These are phyloP conservation scores for Vitellaria paradoxa DNA, from an alignment of 179 eudicot genomes.

Conservation along the genomic window DNA sequence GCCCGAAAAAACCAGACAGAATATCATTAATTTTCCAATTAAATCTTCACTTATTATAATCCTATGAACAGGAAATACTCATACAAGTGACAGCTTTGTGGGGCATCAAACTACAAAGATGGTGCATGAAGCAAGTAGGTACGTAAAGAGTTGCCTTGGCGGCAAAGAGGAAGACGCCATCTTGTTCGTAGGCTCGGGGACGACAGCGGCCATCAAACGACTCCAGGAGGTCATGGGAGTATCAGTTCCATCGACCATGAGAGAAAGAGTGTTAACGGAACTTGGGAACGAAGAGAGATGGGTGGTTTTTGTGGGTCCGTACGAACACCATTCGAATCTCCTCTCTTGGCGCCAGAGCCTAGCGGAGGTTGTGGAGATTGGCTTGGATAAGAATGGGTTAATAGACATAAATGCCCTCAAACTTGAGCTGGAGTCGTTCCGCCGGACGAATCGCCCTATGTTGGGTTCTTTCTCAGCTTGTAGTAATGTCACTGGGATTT, in stretches of 20 bases:
- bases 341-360: constrained; percentile 86
- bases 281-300: constrained; percentile 50
- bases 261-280: constrained; percentile 27
- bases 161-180: constrained; percentile 53
- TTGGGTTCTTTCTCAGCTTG: constrained; percentile 86
- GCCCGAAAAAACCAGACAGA: too few relatives aligned
- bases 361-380: constrained; percentile 75
- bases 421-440: constrained; percentile 32
- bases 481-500: constrained; percentile 77
- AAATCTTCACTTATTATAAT: too few relatives aligned
- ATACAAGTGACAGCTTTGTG: constrained; percentile 70
- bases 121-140: constrained; percentile 50
- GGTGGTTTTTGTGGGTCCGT: constrained; percentile 87
- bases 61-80: constrained; percentile 60
- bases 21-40: too few relatives aligned
- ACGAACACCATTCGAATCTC: constrained; percentile 85
- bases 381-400: constrained; percentile 38
- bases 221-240: constrained; percentile 84
- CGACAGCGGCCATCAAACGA: constrained; percentile 72
- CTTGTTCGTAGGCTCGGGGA: constrained; percentile 69
- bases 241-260: constrained; percentile 41
- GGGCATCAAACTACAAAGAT: constrained; percentile 56
- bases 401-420: constrained; percentile 49
- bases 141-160: constrained; percentile 62
- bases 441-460: constrained; percentile 46